Conservation (phyloP, 179 eudicot species). For the Silene vulgaris region DNA sequence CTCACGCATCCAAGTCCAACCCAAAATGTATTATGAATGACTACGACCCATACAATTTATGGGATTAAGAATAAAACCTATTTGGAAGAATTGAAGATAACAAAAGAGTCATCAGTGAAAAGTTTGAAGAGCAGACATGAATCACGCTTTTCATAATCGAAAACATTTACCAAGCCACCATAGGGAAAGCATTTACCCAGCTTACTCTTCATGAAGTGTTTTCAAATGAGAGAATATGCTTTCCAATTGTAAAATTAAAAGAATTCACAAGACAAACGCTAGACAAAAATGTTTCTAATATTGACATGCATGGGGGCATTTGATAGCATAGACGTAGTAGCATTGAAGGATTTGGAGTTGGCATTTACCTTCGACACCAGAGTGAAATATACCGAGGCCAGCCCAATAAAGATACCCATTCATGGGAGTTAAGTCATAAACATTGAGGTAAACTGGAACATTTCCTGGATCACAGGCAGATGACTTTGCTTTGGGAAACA, state of each 20-base stretch:
- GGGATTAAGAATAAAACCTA: not conserved
- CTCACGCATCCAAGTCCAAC: no score
- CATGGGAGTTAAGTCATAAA: constrained; percentile 70
- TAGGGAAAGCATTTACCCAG: not conserved
- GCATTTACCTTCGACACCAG: constrained; percentile 85
- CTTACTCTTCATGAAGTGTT: not conserved
- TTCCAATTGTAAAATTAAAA: no score
- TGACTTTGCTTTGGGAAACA: constrained; percentile 66
- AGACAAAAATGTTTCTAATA: constrained; percentile 1
- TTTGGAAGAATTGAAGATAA: not conserved
- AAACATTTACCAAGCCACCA: not conserved
- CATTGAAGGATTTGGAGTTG: constrained; percentile 17
- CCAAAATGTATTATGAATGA: no score
- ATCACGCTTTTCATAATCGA: not conserved
- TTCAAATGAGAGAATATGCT: not conserved
- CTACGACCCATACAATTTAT: not conserved
- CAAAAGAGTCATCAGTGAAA: not conserved
- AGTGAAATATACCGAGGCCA: constrained; percentile 91
- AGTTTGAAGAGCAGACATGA: not conserved
- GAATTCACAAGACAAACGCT: not conserved
- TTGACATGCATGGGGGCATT: constrained; percentile 4
- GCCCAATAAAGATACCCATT: constrained; percentile 95
- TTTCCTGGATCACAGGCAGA: constrained; percentile 48
- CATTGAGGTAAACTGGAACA: constrained; percentile 83
- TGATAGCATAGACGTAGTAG: constrained; percentile 5